A percentile compares a stretch with the other conserved stretches of the same genome.
Conservation (phyloP, 106 monocot species). For the Gastrodia elata region DNA sequence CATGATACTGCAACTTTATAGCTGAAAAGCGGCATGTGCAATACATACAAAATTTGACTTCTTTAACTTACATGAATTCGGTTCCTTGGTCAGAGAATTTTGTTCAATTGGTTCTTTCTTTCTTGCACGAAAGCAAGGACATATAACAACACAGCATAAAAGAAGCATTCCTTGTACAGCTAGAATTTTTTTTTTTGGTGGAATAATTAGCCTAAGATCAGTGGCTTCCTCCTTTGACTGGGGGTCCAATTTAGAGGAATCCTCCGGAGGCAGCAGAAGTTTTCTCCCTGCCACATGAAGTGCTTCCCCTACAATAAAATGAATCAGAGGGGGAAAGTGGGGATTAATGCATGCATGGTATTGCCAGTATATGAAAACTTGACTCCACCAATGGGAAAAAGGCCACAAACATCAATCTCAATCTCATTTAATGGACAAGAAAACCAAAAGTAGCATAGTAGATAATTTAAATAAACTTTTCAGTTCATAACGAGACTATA, state of each 20-base stretch:
- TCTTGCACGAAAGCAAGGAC: slow-evolving; percentile 22
- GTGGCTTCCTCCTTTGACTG: slow-evolving; percentile 2
- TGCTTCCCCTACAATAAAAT: slow-evolving; percentile 3
- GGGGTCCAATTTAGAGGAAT: not conserved
- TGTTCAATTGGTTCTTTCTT: slow-evolving; percentile 15
- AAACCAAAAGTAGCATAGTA: not conserved
- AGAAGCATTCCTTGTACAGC: slow-evolving; percentile 18
- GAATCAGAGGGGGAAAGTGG: too few relatives aligned
- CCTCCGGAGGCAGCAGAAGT: not conserved
- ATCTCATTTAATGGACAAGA: not conserved
- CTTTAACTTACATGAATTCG: slow-evolving; percentile 2
- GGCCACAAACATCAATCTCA: not conserved
- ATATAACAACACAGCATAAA: slow-evolving; percentile 16
- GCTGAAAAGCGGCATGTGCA: not conserved
- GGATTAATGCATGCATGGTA: too few relatives aligned
- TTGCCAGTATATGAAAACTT: too few relatives aligned
- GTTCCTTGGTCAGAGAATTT: not conserved
- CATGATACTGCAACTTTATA: not conserved
- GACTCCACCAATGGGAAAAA: not conserved
- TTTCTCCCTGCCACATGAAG: slow-evolving; percentile 10
- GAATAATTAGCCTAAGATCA: not conserved
- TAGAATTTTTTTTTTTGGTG: not conserved
- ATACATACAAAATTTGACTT: not conserved
- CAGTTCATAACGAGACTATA: not conserved
- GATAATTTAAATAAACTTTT: not conserved